Conservation (phyloP, 257 asterid species). For the Coffea eugenioides region DNA sequence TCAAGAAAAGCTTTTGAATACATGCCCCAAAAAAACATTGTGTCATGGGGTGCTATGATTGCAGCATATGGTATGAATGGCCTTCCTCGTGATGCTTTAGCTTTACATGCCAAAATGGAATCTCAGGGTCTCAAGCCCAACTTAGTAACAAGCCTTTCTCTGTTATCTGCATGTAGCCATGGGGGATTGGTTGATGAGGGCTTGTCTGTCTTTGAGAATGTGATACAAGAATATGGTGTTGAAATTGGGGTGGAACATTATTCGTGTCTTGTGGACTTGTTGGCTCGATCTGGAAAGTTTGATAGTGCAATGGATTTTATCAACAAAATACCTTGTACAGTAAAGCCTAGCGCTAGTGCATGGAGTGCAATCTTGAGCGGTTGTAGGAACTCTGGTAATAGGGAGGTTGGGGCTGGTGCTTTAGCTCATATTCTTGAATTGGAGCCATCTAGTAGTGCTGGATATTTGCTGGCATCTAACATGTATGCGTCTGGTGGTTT, state of each 20-base stretch:
- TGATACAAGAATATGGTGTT: conserved; percentile 34
- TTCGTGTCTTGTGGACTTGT: conserved; percentile 83
- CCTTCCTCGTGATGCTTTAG: conserved; percentile 42
- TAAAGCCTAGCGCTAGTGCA: conserved; percentile 62
- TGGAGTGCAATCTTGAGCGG: conserved; percentile 91
- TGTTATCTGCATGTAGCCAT: conserved; percentile 84
- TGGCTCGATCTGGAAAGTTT: conserved; percentile 79
- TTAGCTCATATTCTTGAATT: conserved; percentile 53
- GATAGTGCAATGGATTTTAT: conserved; percentile 60
- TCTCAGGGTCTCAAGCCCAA: conserved; percentile 59
- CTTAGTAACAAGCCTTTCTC: conserved; percentile 57
- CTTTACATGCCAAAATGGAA: conserved; percentile 64
- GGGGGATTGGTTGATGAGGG: conserved; percentile 90
- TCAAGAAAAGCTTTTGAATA: conserved; percentile 62
- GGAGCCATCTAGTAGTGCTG: conserved; percentile 74
- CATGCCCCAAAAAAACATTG: conserved; percentile 49
- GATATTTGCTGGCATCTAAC: conserved; percentile 72
- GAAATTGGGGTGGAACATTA: conserved; percentile 63
- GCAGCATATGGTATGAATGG: conserved; percentile 75
- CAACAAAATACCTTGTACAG: conserved; percentile 34
- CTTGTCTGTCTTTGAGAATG: conserved; percentile 47
- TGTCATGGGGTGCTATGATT: conserved; percentile 83
- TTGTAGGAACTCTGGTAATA: conserved; percentile 52
- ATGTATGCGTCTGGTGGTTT: conserved; percentile 62
- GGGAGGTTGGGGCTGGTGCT: conserved; percentile 37